phyloP scores from a whole-genome alignment of 176 grass and related monocot genomes.

The Ananas comosus region DNA sequence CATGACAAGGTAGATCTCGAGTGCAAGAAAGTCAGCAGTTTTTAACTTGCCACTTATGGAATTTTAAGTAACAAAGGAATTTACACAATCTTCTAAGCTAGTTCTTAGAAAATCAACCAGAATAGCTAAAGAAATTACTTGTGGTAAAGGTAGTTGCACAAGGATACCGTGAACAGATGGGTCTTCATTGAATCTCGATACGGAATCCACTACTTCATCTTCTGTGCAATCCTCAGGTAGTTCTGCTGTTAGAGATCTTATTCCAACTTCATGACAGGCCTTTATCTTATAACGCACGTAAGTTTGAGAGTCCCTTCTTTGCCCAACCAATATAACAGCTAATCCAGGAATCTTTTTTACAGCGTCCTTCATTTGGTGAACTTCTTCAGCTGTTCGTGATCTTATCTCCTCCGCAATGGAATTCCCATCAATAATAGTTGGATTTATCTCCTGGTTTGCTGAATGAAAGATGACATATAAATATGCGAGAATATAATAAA shows the following conservation, averaged over 20 bases:
- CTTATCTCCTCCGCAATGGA: conserved; percentile 78
- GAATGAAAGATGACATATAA: conserved; percentile 4
- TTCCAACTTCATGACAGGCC: conserved; percentile 80
- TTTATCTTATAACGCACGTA: conserved; percentile 80
- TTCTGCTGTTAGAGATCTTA: conserved; percentile 58
- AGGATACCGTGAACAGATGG: conserved; percentile 89
- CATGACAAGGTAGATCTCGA: not conserved
- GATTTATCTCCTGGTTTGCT: conserved; percentile 23
- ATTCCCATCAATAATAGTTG: conserved; percentile 70
- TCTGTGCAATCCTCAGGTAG: conserved; percentile 60
- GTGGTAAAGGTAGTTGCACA: conserved; percentile 81
- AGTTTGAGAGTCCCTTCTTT: conserved; percentile 73
- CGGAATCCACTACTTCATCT: conserved; percentile 52
- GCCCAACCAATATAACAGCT: conserved; percentile 72
- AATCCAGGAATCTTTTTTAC: conserved; percentile 58
- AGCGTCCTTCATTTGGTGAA: conserved; percentile 40
- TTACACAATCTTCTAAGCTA: not conserved
- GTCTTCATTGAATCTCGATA: conserved; percentile 67
- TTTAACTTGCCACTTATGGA: not conserved
- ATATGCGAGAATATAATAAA: not conserved
- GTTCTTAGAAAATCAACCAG: not conserved
- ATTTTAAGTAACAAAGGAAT: too few species aligned
- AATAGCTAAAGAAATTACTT: conserved; percentile 38
- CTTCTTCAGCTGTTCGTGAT: conserved; percentile 52
- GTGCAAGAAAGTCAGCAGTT: not conserved